phyloP scores from a whole-genome alignment of 495 filamentous ascomycete species.

The Extremus antarcticus region DNA sequence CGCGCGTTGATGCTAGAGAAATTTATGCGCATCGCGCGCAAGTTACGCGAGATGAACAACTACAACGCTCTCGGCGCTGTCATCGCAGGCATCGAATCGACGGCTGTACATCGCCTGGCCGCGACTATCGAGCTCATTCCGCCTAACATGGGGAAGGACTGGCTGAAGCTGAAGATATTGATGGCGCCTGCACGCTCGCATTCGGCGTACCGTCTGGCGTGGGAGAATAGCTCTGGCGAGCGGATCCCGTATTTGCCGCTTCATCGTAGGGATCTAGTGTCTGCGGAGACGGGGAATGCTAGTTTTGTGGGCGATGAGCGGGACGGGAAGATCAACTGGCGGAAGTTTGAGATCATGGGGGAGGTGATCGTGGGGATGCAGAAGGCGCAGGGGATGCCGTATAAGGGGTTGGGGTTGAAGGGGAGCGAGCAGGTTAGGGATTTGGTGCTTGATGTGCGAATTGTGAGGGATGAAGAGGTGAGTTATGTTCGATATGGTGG shows the following conservation, averaged over 20 bases:
- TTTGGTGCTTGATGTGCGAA: constrained; percentile 57
- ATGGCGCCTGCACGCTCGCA: constrained; percentile 88
- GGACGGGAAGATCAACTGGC: constrained; percentile 64
- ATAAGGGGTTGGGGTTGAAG: constrained; percentile 52
- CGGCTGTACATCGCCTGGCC: constrained; percentile 71
- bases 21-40: constrained; percentile 57
- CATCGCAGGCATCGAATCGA: constrained; percentile 83
- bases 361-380: constrained; percentile 84
- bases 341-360: constrained; percentile 93
- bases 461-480: constrained; percentile 52
- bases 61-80: constrained; percentile 92
- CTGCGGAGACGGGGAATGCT: constrained; percentile 81
- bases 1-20: constrained; percentile 82
- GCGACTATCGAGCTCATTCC: constrained; percentile 74
- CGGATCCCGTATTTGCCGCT: constrained; percentile 93
- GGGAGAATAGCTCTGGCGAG: constrained; percentile 84
- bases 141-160: constrained; percentile 58
- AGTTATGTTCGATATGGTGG: constrained; percentile 12
- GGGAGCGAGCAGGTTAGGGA: constrained; percentile 47
- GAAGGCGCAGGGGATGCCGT: constrained; percentile 77
- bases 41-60: constrained; percentile 84
- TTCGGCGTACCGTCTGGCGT: constrained; percentile 88
- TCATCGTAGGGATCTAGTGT: constrained; percentile 76
- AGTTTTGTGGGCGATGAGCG: constrained; percentile 63
- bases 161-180: constrained; percentile 77